These are phyloP conservation scores for Platanthera zijinensis DNA, from an alignment of 106 monocot genomes.

Conservation along the genomic window DNA sequence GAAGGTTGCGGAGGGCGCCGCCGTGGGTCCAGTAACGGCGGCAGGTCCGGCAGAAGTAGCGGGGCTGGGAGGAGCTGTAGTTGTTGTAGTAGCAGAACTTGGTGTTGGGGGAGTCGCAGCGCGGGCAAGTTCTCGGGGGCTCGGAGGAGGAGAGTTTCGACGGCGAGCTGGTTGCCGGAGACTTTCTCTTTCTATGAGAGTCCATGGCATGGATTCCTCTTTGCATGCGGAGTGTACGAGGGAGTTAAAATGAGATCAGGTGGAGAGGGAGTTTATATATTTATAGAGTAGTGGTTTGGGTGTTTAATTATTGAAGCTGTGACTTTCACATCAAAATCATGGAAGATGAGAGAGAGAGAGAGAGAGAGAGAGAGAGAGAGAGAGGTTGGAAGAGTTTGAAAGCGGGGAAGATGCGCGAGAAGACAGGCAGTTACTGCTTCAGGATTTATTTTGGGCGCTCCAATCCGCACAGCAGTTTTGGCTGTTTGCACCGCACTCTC, in stretches of 20 bases:
- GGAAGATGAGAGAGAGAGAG: background rate
- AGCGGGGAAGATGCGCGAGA: no score
- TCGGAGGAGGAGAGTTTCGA: background rate
- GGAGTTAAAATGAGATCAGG: background rate
- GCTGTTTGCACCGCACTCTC: no score
- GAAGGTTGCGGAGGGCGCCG: constrained; percentile 4
- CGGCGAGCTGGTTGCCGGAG: background rate
- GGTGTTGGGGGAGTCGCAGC: constrained; percentile 86
- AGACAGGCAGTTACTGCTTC: no score
- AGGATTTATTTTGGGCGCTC: no score
- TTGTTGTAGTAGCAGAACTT: constrained; percentile 99
- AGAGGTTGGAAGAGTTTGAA: no score
- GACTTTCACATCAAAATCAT: background rate
- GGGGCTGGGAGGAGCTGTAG: constrained; percentile 40
- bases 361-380: background rate
- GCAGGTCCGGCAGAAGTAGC: constrained; percentile 5
- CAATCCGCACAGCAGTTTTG: no score
- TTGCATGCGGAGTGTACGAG: background rate
- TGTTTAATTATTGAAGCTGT: background rate
- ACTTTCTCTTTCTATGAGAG: background rate
- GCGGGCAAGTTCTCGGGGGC: constrained; percentile 36
- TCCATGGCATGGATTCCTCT: background rate
- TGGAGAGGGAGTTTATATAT: background rate
- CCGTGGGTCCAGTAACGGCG: constrained; percentile 8
- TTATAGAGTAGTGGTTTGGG: background rate